These are phyloP conservation scores for Yamadazyma kitorensis DNA, from an alignment of 805 yeast genomes.

Conservation along the genomic window DNA sequence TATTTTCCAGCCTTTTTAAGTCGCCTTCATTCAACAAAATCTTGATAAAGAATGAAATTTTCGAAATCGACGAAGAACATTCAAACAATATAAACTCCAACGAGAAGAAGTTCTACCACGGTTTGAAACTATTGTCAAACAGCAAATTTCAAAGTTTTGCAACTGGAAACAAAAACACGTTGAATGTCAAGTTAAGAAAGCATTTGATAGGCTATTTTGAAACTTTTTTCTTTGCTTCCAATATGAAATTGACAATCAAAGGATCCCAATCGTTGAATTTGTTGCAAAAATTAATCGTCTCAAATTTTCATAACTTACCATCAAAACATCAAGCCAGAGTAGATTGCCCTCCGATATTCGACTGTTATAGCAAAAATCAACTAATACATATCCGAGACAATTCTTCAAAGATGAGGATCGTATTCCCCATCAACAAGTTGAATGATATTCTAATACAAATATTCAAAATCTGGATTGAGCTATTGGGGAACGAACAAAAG, in stretches of 20 bases:
- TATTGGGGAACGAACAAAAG: conserved; percentile 61
- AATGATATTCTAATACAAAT: conserved; percentile 8
- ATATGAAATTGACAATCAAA: conserved; percentile 56
- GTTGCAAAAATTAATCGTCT: conserved; percentile 49
- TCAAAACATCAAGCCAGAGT: background rate
- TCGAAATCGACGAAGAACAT: conserved; percentile 68
- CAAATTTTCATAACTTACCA: conserved; percentile 38
- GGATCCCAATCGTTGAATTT: conserved; percentile 66
- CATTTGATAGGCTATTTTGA: conserved; percentile 42
- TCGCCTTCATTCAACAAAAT: conserved; percentile 47
- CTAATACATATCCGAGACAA: conserved; percentile 18
- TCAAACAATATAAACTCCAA: conserved; percentile 43
- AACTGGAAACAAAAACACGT: conserved; percentile 60
- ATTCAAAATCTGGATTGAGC: conserved; percentile 47
- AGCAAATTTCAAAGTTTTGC: conserved; percentile 63
- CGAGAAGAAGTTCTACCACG: conserved; percentile 57
- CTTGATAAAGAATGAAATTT: conserved; percentile 48
- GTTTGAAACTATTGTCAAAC: conserved; percentile 44
- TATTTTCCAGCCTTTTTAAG: conserved; percentile 51
- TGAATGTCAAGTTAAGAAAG: conserved; percentile 32
- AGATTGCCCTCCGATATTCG: conserved; percentile 1
- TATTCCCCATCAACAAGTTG: conserved; percentile 35
- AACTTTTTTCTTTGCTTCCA: conserved; percentile 42
- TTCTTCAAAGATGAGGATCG: conserved; percentile 3
- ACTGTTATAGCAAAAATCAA: conserved; percentile 13